Base-by-base conservation (phyloP, 495 filamentous ascomycete genomes). In the Podospora pseudoanserina region DNA sequence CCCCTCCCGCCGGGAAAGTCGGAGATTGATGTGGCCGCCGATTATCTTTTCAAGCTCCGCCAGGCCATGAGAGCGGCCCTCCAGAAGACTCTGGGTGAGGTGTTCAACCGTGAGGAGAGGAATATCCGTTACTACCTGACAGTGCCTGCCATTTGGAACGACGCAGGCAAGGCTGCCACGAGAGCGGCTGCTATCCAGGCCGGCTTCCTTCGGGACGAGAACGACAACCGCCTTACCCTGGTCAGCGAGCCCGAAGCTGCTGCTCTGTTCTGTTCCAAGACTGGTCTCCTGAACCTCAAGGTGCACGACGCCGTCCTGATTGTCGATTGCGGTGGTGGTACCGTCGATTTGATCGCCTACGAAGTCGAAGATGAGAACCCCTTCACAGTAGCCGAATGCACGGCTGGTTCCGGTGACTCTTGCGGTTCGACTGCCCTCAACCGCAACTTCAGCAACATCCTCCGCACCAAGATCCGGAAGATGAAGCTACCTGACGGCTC, bases 401-500 rank as follows among this genome's bases (percentile, higher is more conserved):
- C 89, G 66, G 89, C 89, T 32, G 89, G 89, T 30, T 91, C 89
- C 59, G 89, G 89, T 71, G 89, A 91, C 75, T 91, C 89, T 19
- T 91, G 89, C 75, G 89, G 89, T 67, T 90, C 88, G 61, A 91
- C 89, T 13, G 89, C 89, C 4, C 85, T 91, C 27, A 91, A 91
- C 79, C 82, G 89, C 53, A 91, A 91, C 74, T 91, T 91, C 74
- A 88, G 86, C 78, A 91, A 91, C 78, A 91, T 91, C 66, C 79
- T 91, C 39, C 82, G 89, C 44, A 89, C 89, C 26, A 91, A 91
- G 81, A 91, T 91, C 70, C 83, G 89, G 56, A 91, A 91, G 79
- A 91, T 91, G 89, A 91, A 90, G 79, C 81, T 91, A 11, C 88
- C 89, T 11, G 89, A 91, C 71, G 89, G 89, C 57, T 91, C 89